Evolutionary conservation across 2,329 filamentous ascomycete species (phyloP), one percentile per base, ranked within the genome.

Genomic region (Didymella exigua): DNA sequence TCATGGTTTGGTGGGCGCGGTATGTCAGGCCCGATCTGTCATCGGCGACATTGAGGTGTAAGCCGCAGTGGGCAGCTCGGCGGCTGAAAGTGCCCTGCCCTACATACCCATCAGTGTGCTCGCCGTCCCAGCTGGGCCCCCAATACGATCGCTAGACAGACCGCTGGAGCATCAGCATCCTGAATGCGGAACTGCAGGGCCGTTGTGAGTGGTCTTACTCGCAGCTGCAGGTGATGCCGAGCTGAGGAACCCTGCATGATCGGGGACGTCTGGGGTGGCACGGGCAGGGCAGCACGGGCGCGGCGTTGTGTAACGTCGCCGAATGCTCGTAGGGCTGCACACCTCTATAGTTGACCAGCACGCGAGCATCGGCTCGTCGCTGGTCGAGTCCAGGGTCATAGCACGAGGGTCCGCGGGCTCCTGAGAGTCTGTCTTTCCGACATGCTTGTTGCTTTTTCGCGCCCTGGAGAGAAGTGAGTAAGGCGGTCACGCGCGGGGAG

Each of bases 41-140:
- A 40, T 54, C 51, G 51, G 31, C 51, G 51, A 54, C 51, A 40
- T 45, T 8, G 26, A 30, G 37, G 31, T 45, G 45, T 49, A 49
- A 54, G 40, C 44, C n/a, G n/a, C n/a, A n/a, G n/a, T n/a, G 45
- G 51, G 18, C 50, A 14, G 13, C 24, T 36, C 14, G 43, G 36
- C 34, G 49, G 42, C 42, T 41, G 23, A 38, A 21, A 29, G 1
- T 14, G 24, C 24, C 27, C n/a, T n/a, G 5, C 4, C 36, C 34
- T 21, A 18, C 34, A 23, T 10, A 23, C n/a, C n/a, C n/a, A n/a
- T n/a, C n/a, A n/a, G n/a, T n/a, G n/a, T 13, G 21, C 33, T 52
- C 41, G 49, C 27, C 42, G 34, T 36, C 42, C 47, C 36, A 24
- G 36, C 19, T 9, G 6, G 24, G 16, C 36, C 36, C 19, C 18